Evolutionary conservation across 371 early-diverging fungal genomes (phyloP).

Genomic region (Coemansia sp.): DNA sequence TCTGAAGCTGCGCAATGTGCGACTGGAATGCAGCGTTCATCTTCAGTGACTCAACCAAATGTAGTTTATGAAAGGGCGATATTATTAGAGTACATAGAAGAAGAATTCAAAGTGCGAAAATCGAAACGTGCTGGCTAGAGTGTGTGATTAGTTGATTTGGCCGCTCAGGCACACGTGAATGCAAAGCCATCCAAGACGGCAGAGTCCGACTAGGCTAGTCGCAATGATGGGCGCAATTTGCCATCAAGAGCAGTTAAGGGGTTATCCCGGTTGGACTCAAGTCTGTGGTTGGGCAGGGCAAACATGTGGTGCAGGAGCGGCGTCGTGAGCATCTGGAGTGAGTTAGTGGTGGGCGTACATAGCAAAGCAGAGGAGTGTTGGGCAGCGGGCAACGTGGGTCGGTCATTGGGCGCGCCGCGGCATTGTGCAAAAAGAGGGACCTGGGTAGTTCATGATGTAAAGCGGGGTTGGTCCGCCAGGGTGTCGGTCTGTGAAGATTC

Average conservation of each 20-base stretch:
- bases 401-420: too few relatives aligned
- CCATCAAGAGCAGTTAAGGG: conserved; percentile 6
- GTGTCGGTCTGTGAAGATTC: too few relatives aligned
- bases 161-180: conserved; percentile 24
- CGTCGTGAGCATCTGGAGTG: not conserved
- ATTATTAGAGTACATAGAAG: not conserved
- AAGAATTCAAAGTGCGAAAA: not conserved
- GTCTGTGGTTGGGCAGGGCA: conserved; percentile 32
- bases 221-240: conserved; percentile 5
- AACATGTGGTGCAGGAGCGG: conserved; percentile 16
- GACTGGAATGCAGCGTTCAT: conserved; percentile 50
- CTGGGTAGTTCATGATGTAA: not conserved
- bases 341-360: not conserved
- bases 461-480: too few relatives aligned
- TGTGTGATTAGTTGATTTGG: not conserved
- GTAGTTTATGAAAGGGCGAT: not conserved
- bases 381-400: too few relatives aligned
- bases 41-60: conserved; percentile 16
- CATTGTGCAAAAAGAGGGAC: not conserved
- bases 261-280: not conserved
- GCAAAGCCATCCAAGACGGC: conserved; percentile 28
- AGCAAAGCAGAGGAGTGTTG: not conserved
- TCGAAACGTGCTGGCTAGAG: not conserved
- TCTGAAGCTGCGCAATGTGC: conserved; percentile 50
- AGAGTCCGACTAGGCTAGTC: not conserved